These are phyloP conservation scores for Dalbergia cultrata DNA, from an alignment of 306 rosid species.

Conservation along the genomic window DNA sequence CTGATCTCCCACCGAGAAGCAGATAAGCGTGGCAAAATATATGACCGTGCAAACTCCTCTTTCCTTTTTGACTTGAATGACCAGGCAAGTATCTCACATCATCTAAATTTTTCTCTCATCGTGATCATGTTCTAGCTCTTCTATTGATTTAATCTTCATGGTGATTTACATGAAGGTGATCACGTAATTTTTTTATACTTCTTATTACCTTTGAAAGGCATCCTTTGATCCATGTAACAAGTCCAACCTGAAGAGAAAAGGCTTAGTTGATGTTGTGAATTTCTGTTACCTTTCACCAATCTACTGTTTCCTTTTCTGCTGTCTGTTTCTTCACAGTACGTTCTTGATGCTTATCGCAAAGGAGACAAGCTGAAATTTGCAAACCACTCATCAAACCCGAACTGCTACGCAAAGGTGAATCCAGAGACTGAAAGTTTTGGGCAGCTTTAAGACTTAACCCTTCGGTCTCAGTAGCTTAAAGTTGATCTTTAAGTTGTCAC, in stretches of 20 bases:
- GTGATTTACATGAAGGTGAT: conserved; percentile 5
- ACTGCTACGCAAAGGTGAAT: conserved; percentile 91
- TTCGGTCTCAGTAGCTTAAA: conserved; percentile 6
- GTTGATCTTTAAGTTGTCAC: conserved; percentile 32
- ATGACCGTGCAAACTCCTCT: conserved; percentile 97
- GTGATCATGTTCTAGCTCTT: background rate
- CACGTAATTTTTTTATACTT: conserved; percentile 32
- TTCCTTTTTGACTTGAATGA: conserved; percentile 98
- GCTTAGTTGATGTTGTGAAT: background rate
- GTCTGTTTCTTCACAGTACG: conserved; percentile 70
- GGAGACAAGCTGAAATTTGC: conserved; percentile 99
- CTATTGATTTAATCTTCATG: conserved; percentile 29
- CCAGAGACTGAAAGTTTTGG: conserved; percentile 34
- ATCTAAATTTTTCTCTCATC: conserved; percentile 25
- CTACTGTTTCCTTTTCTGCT: conserved; percentile 24
- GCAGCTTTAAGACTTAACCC: conserved; percentile 14
- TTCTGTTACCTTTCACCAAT: conserved; percentile 26
- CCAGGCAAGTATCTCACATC: conserved; percentile 69
- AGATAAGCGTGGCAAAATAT: conserved; percentile 95
- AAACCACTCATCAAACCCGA: conserved; percentile 94
- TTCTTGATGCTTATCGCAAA: conserved; percentile 97
- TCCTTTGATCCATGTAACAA: no score
- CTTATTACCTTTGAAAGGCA: conserved; percentile 8
- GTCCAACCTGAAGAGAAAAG: background rate
- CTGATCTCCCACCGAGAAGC: conserved; percentile 96